Evolutionary conservation across 1,284 basidiomycete genomes (phyloP), one percentile per base, ranked within the genome.

Genomic region (Calocybe gambosa): DNA sequence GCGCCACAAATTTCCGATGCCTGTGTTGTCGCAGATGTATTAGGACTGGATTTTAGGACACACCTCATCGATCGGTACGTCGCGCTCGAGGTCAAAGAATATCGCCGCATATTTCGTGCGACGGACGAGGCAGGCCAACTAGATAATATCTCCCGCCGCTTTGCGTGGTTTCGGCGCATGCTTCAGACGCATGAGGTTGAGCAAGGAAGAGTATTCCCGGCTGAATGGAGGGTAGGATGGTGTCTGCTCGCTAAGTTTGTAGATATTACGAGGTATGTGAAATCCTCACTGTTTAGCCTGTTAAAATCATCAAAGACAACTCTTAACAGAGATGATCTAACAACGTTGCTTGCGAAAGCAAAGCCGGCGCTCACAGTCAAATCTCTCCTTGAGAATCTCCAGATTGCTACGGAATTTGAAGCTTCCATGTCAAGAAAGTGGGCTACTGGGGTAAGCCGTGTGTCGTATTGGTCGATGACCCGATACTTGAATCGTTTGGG

Each of bases 101-200:
- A 99, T 62, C 84, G 94, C 9, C 85, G 94, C 13, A 95, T 99
- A 60, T 99, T 99, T 68, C 82, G 89, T 50, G 77, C 85, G 2
- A 84, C 83, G 1, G 92, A 95, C 57, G 93, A 97, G 67, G 88
- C 96, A 0, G 96, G 95, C 0, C 93, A 97, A 62, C 74, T 99
- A 37, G 96, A 99, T 67, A 99, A 99, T 54, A 78, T 98, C 4
- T 82, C 90, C 0, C 75, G 95, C 13, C 80, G 96, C 31, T 99
- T 93, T 56, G 91, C 94, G 1, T 99, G 94, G 93, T 98, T 98
- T 68, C 74, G 89, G 18, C 77, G 94, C n/a, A 66, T 95, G n/a
- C 68, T 99, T 28, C 82, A 88, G 54, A 82, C 80, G 5, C 90
- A 96, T 62, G 92, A 97, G 55, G 79, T 87, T 15, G 93, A 98